Percentiles rank a stretch among this genome's conserved stretches.
These are phyloP conservation scores for Suillus fuscotomentosus DNA, from an alignment of 768 basidiomycete genomes.

Conservation along the genomic window DNA sequence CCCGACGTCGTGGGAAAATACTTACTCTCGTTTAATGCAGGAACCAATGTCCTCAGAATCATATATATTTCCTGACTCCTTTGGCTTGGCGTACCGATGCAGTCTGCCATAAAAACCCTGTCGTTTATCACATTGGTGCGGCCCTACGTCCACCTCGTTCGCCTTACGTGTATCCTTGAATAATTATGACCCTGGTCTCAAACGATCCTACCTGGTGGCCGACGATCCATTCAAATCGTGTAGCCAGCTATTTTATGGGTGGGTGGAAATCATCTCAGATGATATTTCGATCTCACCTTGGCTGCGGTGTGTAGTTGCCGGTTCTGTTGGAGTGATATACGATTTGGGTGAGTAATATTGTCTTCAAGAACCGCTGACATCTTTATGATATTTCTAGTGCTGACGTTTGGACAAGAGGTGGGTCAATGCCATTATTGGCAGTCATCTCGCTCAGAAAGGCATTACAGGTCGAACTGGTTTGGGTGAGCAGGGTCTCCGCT, in stretches of 20 bases:
- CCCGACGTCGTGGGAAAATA: not conserved
- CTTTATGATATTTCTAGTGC: not conserved
- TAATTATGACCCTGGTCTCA: not conserved
- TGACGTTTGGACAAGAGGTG: not conserved
- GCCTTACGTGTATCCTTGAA: not conserved
- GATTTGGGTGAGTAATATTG: not conserved
- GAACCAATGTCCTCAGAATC: slow-evolving; percentile 1
- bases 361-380: not conserved
- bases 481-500: not conserved
- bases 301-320: not conserved
- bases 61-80: not conserved
- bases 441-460: not conserved
- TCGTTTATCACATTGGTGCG: not conserved
- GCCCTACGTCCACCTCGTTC: not conserved
- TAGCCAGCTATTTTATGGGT: not conserved
- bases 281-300: not conserved
- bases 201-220: not conserved
- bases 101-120: not conserved
- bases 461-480: not conserved
- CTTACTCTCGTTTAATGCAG: not conserved
- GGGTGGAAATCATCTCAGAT: not conserved
- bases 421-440: not conserved
- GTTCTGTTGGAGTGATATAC: not conserved
- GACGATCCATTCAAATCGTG: not conserved
- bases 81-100: not conserved